phyloP scores from a whole-genome alignment of 1,284 basidiomycete species.

The Boletus albobrunnescens region DNA sequence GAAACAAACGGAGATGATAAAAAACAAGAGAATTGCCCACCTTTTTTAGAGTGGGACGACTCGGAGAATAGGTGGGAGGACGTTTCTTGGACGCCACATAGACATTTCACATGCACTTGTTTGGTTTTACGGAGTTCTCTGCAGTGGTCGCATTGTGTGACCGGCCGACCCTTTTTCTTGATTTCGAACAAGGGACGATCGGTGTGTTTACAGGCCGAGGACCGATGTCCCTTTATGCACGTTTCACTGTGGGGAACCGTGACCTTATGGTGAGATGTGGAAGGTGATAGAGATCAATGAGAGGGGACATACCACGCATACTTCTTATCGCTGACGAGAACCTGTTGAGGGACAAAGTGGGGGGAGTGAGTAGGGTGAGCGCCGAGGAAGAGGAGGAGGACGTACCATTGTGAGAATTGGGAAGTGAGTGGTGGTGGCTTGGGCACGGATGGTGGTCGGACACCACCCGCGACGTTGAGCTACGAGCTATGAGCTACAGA shows the following conservation, averaged over 20 bases:
- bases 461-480: conserved; percentile 45
- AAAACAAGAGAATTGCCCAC: conserved; percentile 37
- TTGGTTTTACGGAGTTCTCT: conserved; percentile 72
- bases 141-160: conserved; percentile 78
- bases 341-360: conserved; percentile 43
- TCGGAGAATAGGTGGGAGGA: conserved; percentile 31
- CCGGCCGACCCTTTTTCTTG: conserved; percentile 77
- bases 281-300: background rate
- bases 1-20: conserved; percentile 26
- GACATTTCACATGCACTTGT: conserved; percentile 68
- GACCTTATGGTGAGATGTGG: conserved; percentile 7
- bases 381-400: conserved; percentile 7
- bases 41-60: conserved; percentile 48
- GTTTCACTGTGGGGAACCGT: conserved; percentile 50
- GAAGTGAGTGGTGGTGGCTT: no score
- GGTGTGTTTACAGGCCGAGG: conserved; percentile 71
- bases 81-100: conserved; percentile 44
- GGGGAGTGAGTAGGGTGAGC: conserved; percentile 1
- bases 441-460: conserved; percentile 31
- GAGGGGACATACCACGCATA: conserved; percentile 62
- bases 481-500: conserved; percentile 42
- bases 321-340: conserved; percentile 76
- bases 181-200: conserved; percentile 77
- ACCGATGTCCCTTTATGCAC: conserved; percentile 81
- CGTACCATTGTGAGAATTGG: conserved; percentile 39